A percentile compares a stretch with the other conserved stretches of the same genome.
Conservation (phyloP, 1,139 yeast genomes). For the Saccharomycopsis phalli region DNA sequence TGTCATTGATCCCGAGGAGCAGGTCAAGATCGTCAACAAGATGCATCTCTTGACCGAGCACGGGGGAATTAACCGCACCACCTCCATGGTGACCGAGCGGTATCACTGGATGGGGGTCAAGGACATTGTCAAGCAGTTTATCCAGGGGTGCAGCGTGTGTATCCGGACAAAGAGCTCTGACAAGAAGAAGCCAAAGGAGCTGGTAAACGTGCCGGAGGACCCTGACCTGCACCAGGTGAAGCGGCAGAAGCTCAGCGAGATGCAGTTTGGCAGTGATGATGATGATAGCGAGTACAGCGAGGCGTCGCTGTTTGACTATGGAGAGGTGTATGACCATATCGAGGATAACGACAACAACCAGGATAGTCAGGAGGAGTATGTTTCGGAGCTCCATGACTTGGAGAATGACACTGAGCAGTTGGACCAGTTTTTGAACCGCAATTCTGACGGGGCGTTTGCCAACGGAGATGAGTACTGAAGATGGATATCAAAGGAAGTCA, state of each 20-base stretch:
- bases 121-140: constrained; percentile 75
- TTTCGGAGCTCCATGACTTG: neutral
- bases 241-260: constrained; percentile 3
- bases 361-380: constrained; percentile 3
- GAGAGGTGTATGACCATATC: neutral
- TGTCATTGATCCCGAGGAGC: constrained; percentile 63
- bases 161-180: constrained; percentile 33
- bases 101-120: constrained; percentile 92
- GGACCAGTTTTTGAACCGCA: neutral
- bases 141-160: constrained; percentile 70
- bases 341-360: constrained; percentile 1
- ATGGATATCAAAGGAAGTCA: too few species aligned
- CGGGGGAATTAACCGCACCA: constrained; percentile 87
- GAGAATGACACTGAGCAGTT: neutral
- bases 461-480: neutral
- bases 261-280: constrained; percentile 12
- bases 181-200: too few species aligned
- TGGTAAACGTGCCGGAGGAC: neutral
- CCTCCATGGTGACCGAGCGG: constrained; percentile 64
- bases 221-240: neutral
- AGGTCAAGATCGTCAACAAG: constrained; percentile 65
- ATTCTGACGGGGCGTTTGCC: neutral
- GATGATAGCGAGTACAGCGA: constrained; percentile 12
- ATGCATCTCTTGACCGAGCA: constrained; percentile 55
- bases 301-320: constrained; percentile 1